Conservation (phyloP, 139 green algal genomes). For the Auxenochlorella pyrenoidosa region DNA sequence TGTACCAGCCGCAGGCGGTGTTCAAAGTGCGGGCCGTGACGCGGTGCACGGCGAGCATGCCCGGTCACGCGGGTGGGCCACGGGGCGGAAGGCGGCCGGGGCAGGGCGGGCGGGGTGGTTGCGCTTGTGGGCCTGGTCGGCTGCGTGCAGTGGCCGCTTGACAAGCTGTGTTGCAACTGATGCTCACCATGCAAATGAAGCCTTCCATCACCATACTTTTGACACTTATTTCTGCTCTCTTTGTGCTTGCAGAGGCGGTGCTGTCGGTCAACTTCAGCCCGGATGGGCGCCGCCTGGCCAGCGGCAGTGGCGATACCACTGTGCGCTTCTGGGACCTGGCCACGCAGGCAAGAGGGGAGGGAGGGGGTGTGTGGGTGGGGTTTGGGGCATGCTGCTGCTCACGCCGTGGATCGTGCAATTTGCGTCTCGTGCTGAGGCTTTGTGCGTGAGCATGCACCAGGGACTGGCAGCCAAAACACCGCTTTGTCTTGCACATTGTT, state of each 20-base stretch:
- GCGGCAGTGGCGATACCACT: slow-evolving; percentile 91
- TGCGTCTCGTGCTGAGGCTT: too few species aligned
- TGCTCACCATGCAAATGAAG: too few species aligned
- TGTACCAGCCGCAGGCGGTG: slow-evolving; percentile 94
- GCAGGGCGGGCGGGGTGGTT: too few species aligned
- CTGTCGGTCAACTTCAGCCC: slow-evolving; percentile 94
- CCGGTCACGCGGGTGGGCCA: slow-evolving; percentile 76
- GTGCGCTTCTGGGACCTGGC: slow-evolving; percentile 95
- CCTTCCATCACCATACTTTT: too few species aligned
- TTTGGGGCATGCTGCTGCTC: too few species aligned
- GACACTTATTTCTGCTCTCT: too few species aligned
- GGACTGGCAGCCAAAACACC: too few species aligned
- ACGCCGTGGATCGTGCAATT: too few species aligned
- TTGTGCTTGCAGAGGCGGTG: slow-evolving; percentile 76
- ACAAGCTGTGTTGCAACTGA: too few species aligned
- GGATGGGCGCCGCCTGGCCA: slow-evolving; percentile 86
- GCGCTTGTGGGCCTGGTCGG: too few species aligned
- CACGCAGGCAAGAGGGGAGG: slow-evolving; percentile 70
- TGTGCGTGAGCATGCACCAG: too few species aligned
- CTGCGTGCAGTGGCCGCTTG: too few species aligned
- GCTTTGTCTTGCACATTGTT: neutral
- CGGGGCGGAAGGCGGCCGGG: neutral
- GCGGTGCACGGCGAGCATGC: slow-evolving; percentile 90
- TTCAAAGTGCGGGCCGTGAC: slow-evolving; percentile 95
- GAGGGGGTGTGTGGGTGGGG: neutral